phyloP scores from a whole-genome alignment of 495 filamentous ascomycete genomes.

The Neurospora cerealis region DNA sequence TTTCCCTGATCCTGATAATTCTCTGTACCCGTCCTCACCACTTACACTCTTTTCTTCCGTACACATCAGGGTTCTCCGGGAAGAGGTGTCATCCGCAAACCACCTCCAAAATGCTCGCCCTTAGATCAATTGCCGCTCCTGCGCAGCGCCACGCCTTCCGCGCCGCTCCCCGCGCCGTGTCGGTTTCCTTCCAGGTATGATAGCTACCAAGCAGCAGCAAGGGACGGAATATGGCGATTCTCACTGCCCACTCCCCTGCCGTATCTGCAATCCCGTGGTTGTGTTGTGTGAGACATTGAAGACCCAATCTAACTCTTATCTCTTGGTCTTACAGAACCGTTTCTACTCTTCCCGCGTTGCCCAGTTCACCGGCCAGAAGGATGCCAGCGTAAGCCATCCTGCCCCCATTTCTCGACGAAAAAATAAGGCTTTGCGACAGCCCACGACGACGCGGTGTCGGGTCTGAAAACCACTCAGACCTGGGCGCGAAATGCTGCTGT shows the following conservation, averaged over 20 bases:
- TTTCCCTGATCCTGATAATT: constrained; percentile 1
- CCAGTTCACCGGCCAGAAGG: constrained; percentile 85
- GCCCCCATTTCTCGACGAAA: not conserved
- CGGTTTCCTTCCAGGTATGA: constrained; percentile 37
- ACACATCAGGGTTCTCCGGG: not conserved
- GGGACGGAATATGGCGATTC: not conserved
- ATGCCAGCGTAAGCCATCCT: constrained; percentile 59
- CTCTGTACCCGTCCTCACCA: constrained; percentile 3
- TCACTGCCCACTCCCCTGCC: not conserved
- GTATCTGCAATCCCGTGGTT: not conserved
- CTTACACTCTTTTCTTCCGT: not conserved
- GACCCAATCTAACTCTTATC: not conserved
- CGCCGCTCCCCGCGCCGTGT: constrained; percentile 33
- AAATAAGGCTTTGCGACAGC: constrained; percentile 3
- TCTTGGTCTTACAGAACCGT: not conserved
- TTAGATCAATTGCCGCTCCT: constrained; percentile 41
- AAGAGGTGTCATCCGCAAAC: not conserved
- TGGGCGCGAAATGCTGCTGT: not conserved
- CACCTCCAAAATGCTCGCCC: constrained; percentile 37
- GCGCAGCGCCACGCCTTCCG: constrained; percentile 41
- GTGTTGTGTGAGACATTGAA: not conserved
- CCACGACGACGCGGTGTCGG: not conserved
- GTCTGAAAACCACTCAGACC: constrained; percentile 38
- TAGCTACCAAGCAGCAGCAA: constrained; percentile 1
- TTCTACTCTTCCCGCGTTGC: constrained; percentile 55